These are phyloP conservation scores for Polyporus tsugae DNA, from an alignment of 1,284 basidiomycete genomes.

Conservation along the genomic window DNA sequence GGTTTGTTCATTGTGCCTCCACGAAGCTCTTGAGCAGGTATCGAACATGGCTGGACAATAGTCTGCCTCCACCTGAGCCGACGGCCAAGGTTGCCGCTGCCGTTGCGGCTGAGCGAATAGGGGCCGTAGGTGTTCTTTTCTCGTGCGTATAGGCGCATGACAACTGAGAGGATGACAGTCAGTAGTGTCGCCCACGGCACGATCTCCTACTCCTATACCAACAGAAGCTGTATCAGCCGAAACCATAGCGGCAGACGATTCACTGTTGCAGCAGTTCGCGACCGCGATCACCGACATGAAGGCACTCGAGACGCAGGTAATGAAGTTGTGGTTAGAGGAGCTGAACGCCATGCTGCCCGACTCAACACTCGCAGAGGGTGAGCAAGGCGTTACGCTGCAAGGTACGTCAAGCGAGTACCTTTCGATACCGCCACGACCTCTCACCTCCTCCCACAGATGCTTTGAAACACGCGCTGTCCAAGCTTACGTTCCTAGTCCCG, in stretches of 20 bases:
- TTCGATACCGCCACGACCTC: background rate
- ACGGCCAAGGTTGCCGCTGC: conserved; percentile 42
- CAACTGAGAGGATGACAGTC: conserved; percentile 5
- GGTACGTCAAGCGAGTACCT: conserved; percentile 47
- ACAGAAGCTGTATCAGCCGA: conserved; percentile 62
- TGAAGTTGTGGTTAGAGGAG: conserved; percentile 70
- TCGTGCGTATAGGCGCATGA: background rate
- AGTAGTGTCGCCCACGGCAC: conserved; percentile 41
- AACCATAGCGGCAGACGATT: conserved; percentile 65
- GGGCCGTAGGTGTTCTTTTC: conserved; percentile 17
- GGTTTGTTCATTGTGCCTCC: conserved; percentile 2
- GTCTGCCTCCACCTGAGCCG: conserved; percentile 50
- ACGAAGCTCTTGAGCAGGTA: conserved; percentile 80
- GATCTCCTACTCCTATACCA: conserved; percentile 60
- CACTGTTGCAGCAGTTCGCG: conserved; percentile 65
- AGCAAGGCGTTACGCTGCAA: conserved; percentile 54
- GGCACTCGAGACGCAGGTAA: conserved; percentile 57
- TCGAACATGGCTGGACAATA: conserved; percentile 72
- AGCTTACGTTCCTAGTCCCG: conserved; percentile 57
- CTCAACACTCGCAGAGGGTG: conserved; percentile 33
- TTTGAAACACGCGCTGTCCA: conserved; percentile 59
- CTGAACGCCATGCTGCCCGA: conserved; percentile 68
- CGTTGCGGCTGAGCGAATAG: conserved; percentile 47
- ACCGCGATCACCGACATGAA: conserved; percentile 72
- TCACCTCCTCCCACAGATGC: conserved; percentile 51